Evolutionary conservation across 225 moss, liverwort and hornwort species (phyloP).

Genomic region (Climacium dendroides): DNA sequence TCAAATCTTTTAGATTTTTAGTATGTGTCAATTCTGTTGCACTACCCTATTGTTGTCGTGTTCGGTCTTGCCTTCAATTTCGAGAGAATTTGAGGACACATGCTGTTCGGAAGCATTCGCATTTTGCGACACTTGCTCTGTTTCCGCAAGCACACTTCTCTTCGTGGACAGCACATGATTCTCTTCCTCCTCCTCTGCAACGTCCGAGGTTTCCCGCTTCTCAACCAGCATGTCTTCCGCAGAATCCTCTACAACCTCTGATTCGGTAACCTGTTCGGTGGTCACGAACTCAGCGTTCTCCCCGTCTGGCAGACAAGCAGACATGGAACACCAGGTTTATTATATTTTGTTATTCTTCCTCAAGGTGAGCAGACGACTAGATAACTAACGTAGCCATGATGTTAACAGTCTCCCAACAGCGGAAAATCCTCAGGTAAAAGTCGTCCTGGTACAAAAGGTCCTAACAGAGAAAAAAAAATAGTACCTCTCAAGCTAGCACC

Average conservation of each 20-base stretch:
- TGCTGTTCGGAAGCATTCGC: neutral
- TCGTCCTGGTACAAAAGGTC: neutral
- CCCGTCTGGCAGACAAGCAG: too few relatives aligned
- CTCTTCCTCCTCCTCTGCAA: neutral
- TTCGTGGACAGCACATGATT: neutral
- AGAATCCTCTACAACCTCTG: neutral
- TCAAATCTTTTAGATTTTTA: too few relatives aligned
- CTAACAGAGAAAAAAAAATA: neutral
- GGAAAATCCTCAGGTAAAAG: neutral
- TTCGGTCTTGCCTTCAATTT: neutral
- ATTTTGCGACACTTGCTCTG: neutral
- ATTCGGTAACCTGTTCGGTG: too few relatives aligned
- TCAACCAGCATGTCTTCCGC: neutral
- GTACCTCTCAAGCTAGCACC: neutral
- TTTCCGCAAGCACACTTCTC: neutral
- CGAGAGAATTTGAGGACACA: neutral
- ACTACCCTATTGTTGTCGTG: too few relatives aligned
- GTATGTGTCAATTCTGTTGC: too few relatives aligned
- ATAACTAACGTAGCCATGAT: too few relatives aligned
- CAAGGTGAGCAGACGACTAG: too few relatives aligned
- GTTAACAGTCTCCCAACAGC: neutral
- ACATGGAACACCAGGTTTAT: too few relatives aligned
- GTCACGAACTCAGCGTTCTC: too few relatives aligned
- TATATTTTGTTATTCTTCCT: too few relatives aligned
- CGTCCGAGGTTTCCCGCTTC: neutral